Conservation (phyloP, 768 basidiomycete species). For the Suillus brevipes region DNA sequence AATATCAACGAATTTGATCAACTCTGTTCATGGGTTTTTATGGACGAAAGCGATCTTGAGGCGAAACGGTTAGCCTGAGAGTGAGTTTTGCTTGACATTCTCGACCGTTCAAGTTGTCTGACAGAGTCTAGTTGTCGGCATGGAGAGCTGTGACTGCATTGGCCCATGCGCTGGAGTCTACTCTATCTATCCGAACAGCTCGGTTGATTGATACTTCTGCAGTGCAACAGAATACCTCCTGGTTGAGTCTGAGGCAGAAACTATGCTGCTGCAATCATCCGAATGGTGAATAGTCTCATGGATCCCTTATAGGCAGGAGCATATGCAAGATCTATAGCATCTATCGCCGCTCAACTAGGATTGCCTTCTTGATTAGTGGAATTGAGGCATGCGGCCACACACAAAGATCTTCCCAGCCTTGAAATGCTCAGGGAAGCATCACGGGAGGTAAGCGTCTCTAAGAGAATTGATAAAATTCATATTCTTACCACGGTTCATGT, state of each 20-base stretch:
- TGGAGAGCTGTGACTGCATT: conserved; percentile 75
- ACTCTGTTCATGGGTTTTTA: conserved; percentile 73
- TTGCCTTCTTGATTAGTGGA: conserved; percentile 90
- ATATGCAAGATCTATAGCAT: conserved; percentile 88
- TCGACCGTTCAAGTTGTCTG: conserved; percentile 1
- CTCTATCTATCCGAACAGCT: conserved; percentile 61
- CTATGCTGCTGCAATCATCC: conserved; percentile 78
- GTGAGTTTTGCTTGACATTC: conserved; percentile 24
- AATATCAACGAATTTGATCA: conserved; percentile 69
- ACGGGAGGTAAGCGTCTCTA: conserved; percentile 51
- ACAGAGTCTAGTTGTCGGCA: conserved; percentile 60
- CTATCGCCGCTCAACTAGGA: conserved; percentile 83
- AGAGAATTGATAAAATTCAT: conserved; percentile 17
- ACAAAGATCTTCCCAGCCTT: conserved; percentile 89
- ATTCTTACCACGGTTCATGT: conserved; percentile 11
- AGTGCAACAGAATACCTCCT: conserved; percentile 25
- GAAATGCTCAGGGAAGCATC: conserved; percentile 76
- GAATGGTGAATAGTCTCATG: conserved; percentile 93
- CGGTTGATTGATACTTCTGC: conserved; percentile 52
- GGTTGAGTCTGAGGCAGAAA: conserved; percentile 67
- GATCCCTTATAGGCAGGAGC: conserved; percentile 89
- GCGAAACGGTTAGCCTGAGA: conserved; percentile 56
- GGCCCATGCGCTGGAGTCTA: conserved; percentile 81
- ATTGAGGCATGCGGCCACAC: conserved; percentile 91
- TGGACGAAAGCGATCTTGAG: conserved; percentile 59